Evolutionary conservation across 345 rosid genomes (phyloP), one percentile per base, ranked within the genome.

Genomic region (Acer negundo): DNA sequence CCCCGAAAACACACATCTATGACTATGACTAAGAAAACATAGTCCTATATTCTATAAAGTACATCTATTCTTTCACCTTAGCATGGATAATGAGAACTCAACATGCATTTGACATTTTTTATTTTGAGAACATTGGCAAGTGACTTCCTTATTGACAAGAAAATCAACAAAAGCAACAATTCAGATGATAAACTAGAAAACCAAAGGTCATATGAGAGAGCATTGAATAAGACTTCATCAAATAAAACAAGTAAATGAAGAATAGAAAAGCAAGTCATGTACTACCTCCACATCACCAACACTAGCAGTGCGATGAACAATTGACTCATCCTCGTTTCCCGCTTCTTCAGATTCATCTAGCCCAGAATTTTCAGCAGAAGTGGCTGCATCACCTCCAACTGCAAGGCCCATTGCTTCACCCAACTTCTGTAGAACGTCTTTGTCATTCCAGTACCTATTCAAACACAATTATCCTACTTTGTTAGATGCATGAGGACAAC

Each of bases 401-500:
- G 97, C 91, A 75, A 94, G 89, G 67, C 99, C 98, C 98, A 96
- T 96, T 74, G 99, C 98, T 89, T 96, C 97, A 68, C 99, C 98
- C 82, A 96, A 87, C 88, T 94, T 94, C 83, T 90, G 86, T 84
- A 92, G 81, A 64, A 94, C 97, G 0, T 91, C 97, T 84, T 93
- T 91, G 80, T 94, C 98, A 81, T 94, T 92, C 99, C 98, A 92
- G 84, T 96, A 94, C 93, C 99, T 94, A 80, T 8, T 40, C 47
- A 67, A 75, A 67, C 22, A 85, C 3, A 81, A 62, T 49, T 6
- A 47, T 47, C 61, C 40, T 71, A 74, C 70, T 63, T 70, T 42
- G 78, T 47, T 47, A 62, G 59, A 7, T 47, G 69, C n/a, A 72
- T 24, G 10, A 22, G 49, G 40, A 55, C 49, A 69, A 78, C 26